Conservation (phyloP, 2,329 filamentous ascomycete species). For the Venturia nashicola region DNA sequence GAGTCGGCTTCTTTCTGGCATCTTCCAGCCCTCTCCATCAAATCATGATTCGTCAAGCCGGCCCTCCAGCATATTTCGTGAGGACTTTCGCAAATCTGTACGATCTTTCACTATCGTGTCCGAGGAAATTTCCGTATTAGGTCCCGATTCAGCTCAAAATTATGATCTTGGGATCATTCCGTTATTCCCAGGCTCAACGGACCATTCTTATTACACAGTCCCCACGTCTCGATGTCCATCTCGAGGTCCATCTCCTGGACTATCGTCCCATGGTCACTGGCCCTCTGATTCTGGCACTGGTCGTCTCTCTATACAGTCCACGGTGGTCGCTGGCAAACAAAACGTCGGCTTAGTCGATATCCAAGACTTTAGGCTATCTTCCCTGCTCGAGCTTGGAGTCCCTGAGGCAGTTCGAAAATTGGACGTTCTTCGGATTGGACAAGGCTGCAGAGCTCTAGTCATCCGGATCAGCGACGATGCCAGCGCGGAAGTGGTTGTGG, state of each 20-base stretch:
- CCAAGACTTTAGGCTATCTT: not conserved
- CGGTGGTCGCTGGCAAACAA: not conserved
- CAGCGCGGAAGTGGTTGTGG: not conserved
- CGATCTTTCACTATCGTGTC: not conserved
- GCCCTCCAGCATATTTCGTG: not conserved
- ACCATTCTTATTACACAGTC: not conserved
- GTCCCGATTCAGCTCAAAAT: not conserved
- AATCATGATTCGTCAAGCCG: not conserved
- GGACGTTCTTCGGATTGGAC: not conserved
- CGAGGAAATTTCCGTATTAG: not conserved
- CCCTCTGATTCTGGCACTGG: not conserved
- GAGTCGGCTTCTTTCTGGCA: not conserved
- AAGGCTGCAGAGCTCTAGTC: constrained; percentile 1
- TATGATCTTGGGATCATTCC: constrained; percentile 2
- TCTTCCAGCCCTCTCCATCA: not conserved
- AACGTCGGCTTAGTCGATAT: not conserved
- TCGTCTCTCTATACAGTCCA: not conserved
- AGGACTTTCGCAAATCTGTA: constrained; percentile 4
- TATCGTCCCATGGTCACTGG: not conserved
- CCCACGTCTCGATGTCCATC: not conserved
- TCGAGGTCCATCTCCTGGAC: not conserved
- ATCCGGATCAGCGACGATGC: not conserved
- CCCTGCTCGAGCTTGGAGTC: not conserved
- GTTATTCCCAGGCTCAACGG: not conserved
- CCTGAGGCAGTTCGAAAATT: not conserved